Evolutionary conservation across 345 rosid genomes (phyloP), one percentile per base, ranked within the genome.

Genomic region (Viola odorata): DNA sequence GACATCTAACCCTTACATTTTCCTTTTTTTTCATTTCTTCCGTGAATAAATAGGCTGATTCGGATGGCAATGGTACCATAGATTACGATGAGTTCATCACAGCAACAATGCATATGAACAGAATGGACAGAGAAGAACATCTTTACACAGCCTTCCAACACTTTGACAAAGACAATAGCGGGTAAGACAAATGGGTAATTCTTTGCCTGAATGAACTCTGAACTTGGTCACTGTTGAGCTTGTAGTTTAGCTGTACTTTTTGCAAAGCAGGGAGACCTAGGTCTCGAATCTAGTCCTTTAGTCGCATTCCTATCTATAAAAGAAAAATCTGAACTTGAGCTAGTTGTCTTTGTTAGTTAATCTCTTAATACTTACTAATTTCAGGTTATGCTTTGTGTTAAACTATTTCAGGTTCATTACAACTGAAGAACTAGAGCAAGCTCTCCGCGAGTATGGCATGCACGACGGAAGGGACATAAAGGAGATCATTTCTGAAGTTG

Each of bases 121-220:
- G 91, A 72, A 79, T 81, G 69, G 95, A 87, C 42, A 80, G 80
- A 71, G 89, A 87, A 75, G 95, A 85, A 14, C 95, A 85, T 80
- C 82, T 87, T 44, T 83, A 73, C 73, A 80, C 83, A 50, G 95
- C 95, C 12, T 87, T 87, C 89, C 91, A 87, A 72, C 88, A 84
- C 68, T 87, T 87, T 39, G 95, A 87, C 70, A 84, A 82, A 78
- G 95, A 88, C 64, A 85, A 81, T 38, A 88, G 96, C 82, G 96
- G 96, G 96, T 88, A 5, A 42, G 45, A n/a, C n/a, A n/a, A n/a
- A n/a, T 42, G 10, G 5, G 10, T 42, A 10, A 42, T 42, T 42
- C 45, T 42, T 10, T 42, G 45, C 10, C 45, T 42, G n/a, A n/a
- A n/a, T n/a, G n/a, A n/a, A n/a, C n/a, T n/a, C n/a, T 42, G 45